phyloP scores from a whole-genome alignment of 495 filamentous ascomycete species.

The Pseudotulostoma volvatum region DNA sequence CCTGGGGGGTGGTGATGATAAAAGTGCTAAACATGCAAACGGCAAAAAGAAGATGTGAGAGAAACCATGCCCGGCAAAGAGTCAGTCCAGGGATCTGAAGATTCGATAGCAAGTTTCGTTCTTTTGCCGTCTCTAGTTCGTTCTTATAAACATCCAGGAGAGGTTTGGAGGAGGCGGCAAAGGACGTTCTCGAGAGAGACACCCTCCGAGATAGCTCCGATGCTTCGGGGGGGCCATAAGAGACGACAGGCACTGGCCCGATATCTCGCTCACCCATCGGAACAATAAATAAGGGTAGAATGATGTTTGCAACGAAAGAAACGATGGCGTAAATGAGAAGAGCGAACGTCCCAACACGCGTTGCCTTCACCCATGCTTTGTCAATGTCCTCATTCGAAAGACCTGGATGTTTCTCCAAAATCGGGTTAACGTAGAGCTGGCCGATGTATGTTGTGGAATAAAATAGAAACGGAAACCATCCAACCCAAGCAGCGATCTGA shows the following conservation, averaged over 20 bases:
- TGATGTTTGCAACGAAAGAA: constrained; percentile 58
- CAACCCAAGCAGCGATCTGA: constrained; percentile 82
- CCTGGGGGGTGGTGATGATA: constrained; percentile 46
- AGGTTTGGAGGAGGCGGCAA: constrained; percentile 15
- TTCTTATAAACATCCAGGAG: constrained; percentile 9
- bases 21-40: constrained; percentile 65
- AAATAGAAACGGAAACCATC: constrained; percentile 90
- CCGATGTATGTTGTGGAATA: constrained; percentile 86
- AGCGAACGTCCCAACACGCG: constrained; percentile 66
- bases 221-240: constrained; percentile 8
- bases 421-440: constrained; percentile 74
- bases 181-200: constrained; percentile 18
- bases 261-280: constrained; percentile 41
- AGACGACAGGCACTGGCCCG: constrained; percentile 1
- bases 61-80: constrained; percentile 68
- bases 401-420: constrained; percentile 54
- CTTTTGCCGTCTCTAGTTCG: constrained; percentile 1
- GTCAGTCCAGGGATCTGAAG: constrained; percentile 67
- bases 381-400: constrained; percentile 62
- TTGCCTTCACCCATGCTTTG: constrained; percentile 62
- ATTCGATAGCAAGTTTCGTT: constrained; percentile 26
- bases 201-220: constrained; percentile 9
- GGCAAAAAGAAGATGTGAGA: constrained; percentile 66
- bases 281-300: constrained; percentile 67
- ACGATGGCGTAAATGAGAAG: constrained; percentile 75